Base-by-base conservation (phyloP, 441 rosid species). In the Gossypium schwendimanii region DNA sequence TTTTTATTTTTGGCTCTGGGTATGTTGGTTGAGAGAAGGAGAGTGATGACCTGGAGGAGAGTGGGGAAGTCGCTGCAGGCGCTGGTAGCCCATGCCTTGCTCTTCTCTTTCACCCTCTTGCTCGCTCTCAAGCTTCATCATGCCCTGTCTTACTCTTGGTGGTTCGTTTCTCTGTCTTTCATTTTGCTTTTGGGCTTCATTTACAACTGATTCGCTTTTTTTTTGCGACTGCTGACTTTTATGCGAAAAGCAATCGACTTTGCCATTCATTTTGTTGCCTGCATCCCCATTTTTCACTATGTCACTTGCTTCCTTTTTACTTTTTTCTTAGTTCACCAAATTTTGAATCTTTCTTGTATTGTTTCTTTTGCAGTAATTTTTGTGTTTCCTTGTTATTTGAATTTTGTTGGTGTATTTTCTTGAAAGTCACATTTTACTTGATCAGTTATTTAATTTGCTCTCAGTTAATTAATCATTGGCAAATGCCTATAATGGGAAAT, bases 21-120 rank as follows among this genome's bases (percentile, higher is more conserved):
- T 59, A 86, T 87, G 93, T 69, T 83, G 86, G 84, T 81, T 62
- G 89, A 77, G 78, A 82, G 90, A 74, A 82, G 81, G 49, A 81
- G 79, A 77, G 81, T 79, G 73, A 87, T 88, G 93, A 90, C 85
- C 74, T 91, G 96, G 94, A 80, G 89, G 68, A 87, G 94, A 82
- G 93, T 91, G 73, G 87, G 80, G 58, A 87, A 81, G 85, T 87
- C 94, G 55, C 73, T 84, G 50, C 96, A 88, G 70, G 84, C 90
- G 4, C 86, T 89, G 45, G 60, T 81, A 8, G 97, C 94, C 26
- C 97, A 93, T 73, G 73, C 49, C 60, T 79, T 88, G 70, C 92
- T 91, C 77, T 87, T 93, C 86, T 80, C 90, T 66, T 91, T 91
- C 89, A 85, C 94, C 45, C 84, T 91, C 70, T 81, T 90, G 75